Evolutionary conservation across 345 rosid genomes (phyloP), one percentile per base, ranked within the genome.

Genomic region (Dipteronia sinensis): DNA sequence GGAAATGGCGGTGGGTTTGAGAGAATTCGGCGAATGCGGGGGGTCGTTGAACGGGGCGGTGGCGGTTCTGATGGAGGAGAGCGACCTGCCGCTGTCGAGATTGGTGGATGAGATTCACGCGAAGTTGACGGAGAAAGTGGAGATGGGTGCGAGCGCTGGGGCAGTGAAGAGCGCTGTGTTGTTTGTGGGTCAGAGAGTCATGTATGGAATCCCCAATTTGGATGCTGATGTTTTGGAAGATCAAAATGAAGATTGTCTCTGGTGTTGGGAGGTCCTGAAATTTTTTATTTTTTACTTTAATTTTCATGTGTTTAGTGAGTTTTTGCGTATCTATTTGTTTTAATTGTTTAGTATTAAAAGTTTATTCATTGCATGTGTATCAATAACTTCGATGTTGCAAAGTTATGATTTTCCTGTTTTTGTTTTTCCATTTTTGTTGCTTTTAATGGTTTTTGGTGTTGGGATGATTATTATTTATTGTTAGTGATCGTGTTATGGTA

Each of bases 151-250:
- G 63, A 86, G 90, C 5, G 11, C 74, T 16, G 89, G 86, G 3
- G 76, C 81, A 0, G 98, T 94, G 59, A 96, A 94, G 84, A 85
- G 83, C 66, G 88, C 91, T 10, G 86, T 88, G 46, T 80, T 96
- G 68, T 83, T 83, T 16, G 86, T 91, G 0, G 99, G 98, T 23
- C 98, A 92, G 81, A 91, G 99, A 81, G 59, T 92, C 17, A 78
- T 75, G 82, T 96, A 96, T 51, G 98, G 99, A 13, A 82, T 94
- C 65, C 84, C 86, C 29, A 88, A 87, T 78, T 79, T 72, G 17
- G 91, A 96, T 74, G 98, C 93, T 64, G 99, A 96, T 81, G 84
- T 96, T 71, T 86, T 96, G 80, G 98, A 96, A 82, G 99, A 96
- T 76, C 84, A 89, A 55, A 46, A 85, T 17, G 78, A 77, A 2